Evolutionary conservation across 2,329 filamentous ascomycete species (phyloP), one percentile per base, ranked within the genome.

Genomic region (Xylariaceae sp.): DNA sequence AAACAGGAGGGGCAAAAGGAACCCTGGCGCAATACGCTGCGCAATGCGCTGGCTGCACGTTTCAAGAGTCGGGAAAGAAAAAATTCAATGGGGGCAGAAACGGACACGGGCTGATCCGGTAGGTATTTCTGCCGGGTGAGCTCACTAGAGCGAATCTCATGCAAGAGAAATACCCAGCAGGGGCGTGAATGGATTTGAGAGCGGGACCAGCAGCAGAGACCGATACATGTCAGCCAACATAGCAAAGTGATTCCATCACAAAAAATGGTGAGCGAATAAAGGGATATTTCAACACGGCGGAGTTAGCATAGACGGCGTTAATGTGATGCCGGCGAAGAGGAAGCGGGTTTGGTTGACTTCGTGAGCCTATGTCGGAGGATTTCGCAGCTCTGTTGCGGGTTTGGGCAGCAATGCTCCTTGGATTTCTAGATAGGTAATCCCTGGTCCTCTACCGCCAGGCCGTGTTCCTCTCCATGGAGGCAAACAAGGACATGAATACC

Each of bases 401-500:
- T 74, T 72, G 71, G 72, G 71, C 71, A 74, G 69, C 72, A 74
- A 74, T 70, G 58, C 57, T 58, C 59, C 45, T 55, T 56, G 16
- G 34, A 67, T 65, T 70, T 65, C 67, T 58, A 63, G 65, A 63
- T 58, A 63, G 65, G 63, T 65, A 62, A 63, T 68, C 66, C 70
- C 66, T 64, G 61, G 59, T 61, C 58, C 48, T 56, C 53, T 56
- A 54, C 41, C 30, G 51, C 53, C 40, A 41, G 41, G 43, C 47
- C 54, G 53, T 53, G 51, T 59, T 62, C 46, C 54, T 55, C 53
- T 53, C 56, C 21, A 19, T 54, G 50, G 58, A 61, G 39, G 56
- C 61, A 66, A 60, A 61, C 55, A 61, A 63, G 63, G 57, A 53
- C 61, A 58, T 59, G 57, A 61, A 63, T 60, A 64, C 58, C 56